phyloP scores from a whole-genome alignment of 2,329 filamentous ascomycete species.

The Claviceps arundinis region DNA sequence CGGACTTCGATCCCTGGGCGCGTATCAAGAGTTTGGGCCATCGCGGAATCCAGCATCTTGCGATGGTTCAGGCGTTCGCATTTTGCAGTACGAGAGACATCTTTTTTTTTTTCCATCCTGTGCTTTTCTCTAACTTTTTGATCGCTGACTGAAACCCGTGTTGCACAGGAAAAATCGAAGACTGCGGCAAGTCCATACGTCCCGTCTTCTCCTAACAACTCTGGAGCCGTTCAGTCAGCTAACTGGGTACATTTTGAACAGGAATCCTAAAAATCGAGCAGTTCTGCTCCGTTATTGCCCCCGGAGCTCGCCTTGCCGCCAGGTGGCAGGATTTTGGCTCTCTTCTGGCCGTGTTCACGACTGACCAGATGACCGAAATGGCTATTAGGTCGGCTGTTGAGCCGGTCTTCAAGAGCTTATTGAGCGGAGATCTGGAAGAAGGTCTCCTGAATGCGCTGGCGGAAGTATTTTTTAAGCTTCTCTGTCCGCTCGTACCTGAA shows the following conservation, averaged over 20 bases:
- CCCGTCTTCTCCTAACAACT: neutral
- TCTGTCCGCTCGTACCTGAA: neutral
- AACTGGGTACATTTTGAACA: neutral
- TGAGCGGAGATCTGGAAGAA: neutral
- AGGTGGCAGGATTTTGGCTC: neutral
- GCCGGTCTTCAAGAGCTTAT: neutral
- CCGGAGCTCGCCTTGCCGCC: neutral
- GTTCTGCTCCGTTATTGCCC: neutral
- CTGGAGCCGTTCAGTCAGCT: neutral
- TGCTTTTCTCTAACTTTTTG: neutral
- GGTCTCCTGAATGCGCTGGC: neutral
- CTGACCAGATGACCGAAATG: neutral
- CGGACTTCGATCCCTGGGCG: neutral
- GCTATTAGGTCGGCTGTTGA: neutral
- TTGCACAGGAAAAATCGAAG: neutral
- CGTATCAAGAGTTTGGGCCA: neutral
- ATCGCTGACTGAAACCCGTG: neutral
- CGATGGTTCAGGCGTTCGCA: neutral
- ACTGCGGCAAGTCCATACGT: neutral
- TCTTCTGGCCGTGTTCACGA: neutral
- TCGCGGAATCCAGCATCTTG: neutral
- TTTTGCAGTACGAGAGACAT: neutral
- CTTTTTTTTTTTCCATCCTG: neutral
- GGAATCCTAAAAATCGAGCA: neutral
- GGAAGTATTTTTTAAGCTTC: neutral